Evolutionary conservation across 768 basidiomycete genomes (phyloP).

Genomic region (Mycena maculata): DNA sequence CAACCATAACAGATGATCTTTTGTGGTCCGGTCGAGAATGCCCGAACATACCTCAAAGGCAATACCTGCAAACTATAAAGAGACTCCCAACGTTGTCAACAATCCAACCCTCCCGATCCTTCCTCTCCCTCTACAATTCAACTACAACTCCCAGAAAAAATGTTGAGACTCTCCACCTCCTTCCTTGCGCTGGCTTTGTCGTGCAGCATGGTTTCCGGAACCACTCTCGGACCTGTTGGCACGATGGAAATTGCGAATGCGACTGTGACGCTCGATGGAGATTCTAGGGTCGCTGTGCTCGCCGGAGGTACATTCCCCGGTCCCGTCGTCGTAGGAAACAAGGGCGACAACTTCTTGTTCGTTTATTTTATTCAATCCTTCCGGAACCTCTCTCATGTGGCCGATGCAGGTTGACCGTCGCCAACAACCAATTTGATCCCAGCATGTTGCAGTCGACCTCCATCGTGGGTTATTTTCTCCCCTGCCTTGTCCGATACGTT

Average conservation of each 20-base stretch:
- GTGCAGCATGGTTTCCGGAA: neutral
- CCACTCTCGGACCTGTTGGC: constrained; percentile 9
- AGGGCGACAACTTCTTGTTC: constrained; percentile 49
- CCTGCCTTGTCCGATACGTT: neutral
- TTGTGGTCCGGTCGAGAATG: too few species aligned
- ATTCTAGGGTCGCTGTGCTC: constrained; percentile 35
- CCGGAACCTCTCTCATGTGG: too few species aligned
- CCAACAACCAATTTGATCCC: constrained; percentile 13
- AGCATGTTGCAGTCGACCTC: constrained; percentile 14
- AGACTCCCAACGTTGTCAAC: too few species aligned
- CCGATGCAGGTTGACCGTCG: neutral
- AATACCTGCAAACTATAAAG: too few species aligned
- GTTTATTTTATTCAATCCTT: neutral
- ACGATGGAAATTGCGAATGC: neutral
- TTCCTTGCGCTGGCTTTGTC: constrained; percentile 6
- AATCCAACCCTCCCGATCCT: too few species aligned
- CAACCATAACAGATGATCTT: too few species aligned
- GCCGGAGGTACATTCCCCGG: constrained; percentile 49
- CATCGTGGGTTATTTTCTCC: constrained; percentile 3
- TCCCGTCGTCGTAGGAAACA: constrained; percentile 49
- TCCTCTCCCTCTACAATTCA: too few species aligned
- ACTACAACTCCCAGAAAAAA: neutral
- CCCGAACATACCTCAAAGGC: too few species aligned
- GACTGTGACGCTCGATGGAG: constrained; percentile 6
- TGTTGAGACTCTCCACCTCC: constrained; percentile 2